Evolutionary conservation across 768 basidiomycete species (phyloP), one percentile per base, ranked within the genome.

Genomic region (Leccinum disarticulatum): DNA sequence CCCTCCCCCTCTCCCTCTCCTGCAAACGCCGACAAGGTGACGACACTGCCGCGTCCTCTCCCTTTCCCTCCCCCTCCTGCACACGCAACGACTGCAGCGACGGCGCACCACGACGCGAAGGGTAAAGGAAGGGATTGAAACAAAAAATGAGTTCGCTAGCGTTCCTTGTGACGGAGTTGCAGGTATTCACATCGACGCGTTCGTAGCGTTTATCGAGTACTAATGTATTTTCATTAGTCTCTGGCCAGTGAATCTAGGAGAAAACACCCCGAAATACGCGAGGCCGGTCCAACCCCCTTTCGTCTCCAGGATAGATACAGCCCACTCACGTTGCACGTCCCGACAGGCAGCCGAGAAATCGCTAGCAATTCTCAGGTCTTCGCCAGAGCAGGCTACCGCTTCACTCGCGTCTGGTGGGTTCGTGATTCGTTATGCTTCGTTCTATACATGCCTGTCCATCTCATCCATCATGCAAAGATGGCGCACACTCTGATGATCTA

Each of bases 191-290:
- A 54, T 63, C 8, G 33, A 36, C 33, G 6, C 28, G 22, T 22
- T 22, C 22, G 22, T 22, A 22, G 22, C 22, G 22, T 49, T 35
- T 27, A 38, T 33, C 33, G 33, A 33, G 33, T 50, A 33, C 57
- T 61, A 46, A 63, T 27, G 10, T 36, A 25, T 27, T 52, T n/a
- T 60, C 8, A 43, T 6, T 56, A 94, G 90, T 90, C 94, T 41
- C 75, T 98, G 64, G 86, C 93, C 9, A 92, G 88, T 67, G 95
- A 96, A 78, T 93, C 92, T 27, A 83, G 87, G 66, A 79, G 95
- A 60, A 92, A 91, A 66, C 88, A 95, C 73, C 92, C 93, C 22
- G 95, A 97, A 71, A 92, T 97, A 66, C 89, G 91, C 70, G 95
- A 96, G 84, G 94, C 95, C 71, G 52, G 64, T 15, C 22, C 3